Conservation (phyloP, 2,329 filamentous ascomycete genomes). For the Colletotrichum gloeosporioides region DNA sequence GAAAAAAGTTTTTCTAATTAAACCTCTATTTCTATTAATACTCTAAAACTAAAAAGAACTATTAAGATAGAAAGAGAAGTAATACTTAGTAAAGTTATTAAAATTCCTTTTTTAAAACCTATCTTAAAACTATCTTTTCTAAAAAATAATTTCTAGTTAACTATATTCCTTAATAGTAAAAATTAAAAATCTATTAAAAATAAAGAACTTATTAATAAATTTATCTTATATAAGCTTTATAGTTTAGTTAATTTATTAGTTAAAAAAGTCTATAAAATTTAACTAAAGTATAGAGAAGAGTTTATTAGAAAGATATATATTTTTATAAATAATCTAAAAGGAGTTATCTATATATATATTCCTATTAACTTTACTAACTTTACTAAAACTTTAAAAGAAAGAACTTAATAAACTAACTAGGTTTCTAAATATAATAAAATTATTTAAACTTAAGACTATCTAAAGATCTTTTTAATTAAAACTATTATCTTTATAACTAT, state of each 20-base stretch:
- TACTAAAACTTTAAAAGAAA: background rate
- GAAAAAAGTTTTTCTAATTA: background rate
- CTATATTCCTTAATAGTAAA: background rate
- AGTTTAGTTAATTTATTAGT: background rate
- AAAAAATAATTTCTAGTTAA: background rate
- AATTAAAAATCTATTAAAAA: background rate
- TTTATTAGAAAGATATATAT: background rate
- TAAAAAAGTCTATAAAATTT: background rate
- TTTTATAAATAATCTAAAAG: background rate
- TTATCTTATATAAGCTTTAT: background rate
- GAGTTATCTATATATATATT: background rate
- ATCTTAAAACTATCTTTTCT: background rate
- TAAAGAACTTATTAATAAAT: background rate
- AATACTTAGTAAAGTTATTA: background rate
- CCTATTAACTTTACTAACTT: background rate
- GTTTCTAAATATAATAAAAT: background rate
- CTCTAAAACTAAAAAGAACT: background rate
- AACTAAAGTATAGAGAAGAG: background rate
- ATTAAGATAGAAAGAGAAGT: background rate
- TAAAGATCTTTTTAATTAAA: background rate
- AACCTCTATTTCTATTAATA: background rate
- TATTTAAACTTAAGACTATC: background rate
- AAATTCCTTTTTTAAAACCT: background rate
- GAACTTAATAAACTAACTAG: background rate
- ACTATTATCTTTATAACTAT: background rate